Base-by-base conservation (phyloP, 1,139 yeast species). In the Yamadazyma trypodendri region DNA sequence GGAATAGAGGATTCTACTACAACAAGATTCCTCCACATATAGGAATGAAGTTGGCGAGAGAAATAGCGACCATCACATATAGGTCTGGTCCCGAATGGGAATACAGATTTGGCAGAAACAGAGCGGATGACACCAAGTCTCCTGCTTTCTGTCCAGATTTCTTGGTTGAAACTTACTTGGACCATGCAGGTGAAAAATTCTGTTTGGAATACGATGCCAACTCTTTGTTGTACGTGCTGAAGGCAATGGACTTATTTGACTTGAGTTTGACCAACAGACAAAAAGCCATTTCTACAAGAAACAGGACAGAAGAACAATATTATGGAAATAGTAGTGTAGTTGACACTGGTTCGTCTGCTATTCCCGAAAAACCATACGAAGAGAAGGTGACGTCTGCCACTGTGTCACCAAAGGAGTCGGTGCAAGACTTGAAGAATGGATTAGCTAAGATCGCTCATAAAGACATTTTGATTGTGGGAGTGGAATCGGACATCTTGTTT, bases 31-130 rank as follows among this genome's bases (percentile, higher is more conserved):
- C 95, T 5, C 97, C 97, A 2, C 96, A 89, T 58, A 81, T 84
- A 15, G 97, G 97, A 10, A 89, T 89, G 97, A 90, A 89, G 56
- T 71, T 89, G 35, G 94, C 97, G 1, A 72, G 97, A 45, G 95
- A 88, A 58, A 87, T 89, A 36, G 97, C 96, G 14, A 89, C 97
- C 0, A 88, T 90, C 34, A 88, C 97, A 0, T 89, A 89, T 58
- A 73, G 97, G 49, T 86, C 95, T 1, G 97, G 97, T 0, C 97
- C 97, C 1, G 97, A 89, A 60, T 89, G 97, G 97, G 97, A 89
- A 56, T 79, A 81, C 49, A 66, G 97, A 42, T 89, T 89, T 60
- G 96, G 96, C 2, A 76, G 95, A 42, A 88, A 84, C 51, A 71
- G 97, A 43, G 85, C 95, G 0, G 92, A 87, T 56, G 92, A 89